These are phyloP conservation scores for Populus alba DNA, from an alignment of 345 rosid species.

Conservation along the genomic window DNA sequence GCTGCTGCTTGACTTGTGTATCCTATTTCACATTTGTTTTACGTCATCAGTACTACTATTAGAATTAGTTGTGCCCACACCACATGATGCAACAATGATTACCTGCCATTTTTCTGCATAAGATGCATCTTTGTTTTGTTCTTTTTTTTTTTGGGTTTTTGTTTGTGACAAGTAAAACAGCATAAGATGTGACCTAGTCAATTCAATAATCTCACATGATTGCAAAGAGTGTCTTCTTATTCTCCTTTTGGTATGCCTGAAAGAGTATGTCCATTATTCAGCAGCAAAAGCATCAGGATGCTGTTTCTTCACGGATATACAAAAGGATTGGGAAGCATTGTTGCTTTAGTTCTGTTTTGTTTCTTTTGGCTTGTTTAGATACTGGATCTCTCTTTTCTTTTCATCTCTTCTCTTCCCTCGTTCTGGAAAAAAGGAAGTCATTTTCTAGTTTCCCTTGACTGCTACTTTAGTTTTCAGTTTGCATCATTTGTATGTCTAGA, in stretches of 20 bases:
- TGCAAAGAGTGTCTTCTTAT: neutral
- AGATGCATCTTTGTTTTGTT: no score
- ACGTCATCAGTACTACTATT: neutral
- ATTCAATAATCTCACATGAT: neutral
- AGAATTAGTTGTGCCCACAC: neutral
- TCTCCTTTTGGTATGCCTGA: neutral
- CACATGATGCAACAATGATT: neutral
- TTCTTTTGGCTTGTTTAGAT: neutral
- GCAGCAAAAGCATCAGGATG: neutral
- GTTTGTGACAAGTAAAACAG: neutral
- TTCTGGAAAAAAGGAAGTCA: neutral
- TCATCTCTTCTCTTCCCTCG: neutral
- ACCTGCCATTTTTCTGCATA: neutral
- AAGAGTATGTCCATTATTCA: neutral
- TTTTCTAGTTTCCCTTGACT: neutral
- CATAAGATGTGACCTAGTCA: neutral
- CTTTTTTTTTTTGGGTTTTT: no score
- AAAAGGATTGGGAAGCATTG: no score
- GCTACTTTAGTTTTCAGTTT: neutral
- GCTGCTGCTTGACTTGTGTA: constrained; percentile 96
- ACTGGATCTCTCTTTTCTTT: no score
- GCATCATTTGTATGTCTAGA: neutral
- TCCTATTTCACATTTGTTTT: constrained; percentile 40
- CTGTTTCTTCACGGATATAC: no score
- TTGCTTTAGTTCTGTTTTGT: no score